Conservation (phyloP, 139 green algal genomes). For the Medakamo hakoo region DNA sequence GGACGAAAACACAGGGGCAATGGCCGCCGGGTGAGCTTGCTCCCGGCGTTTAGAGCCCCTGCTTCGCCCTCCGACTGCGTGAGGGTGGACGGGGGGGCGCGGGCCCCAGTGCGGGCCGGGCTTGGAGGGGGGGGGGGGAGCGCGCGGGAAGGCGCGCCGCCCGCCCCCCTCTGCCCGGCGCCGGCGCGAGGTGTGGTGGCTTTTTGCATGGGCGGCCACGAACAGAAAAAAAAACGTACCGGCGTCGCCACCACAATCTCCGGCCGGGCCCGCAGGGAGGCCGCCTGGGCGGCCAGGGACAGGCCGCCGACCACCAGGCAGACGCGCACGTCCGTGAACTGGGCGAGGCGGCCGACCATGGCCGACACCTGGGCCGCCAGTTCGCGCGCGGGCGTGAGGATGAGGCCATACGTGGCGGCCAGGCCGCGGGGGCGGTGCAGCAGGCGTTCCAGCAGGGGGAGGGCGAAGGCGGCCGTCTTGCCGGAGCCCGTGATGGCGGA, state of each 20-base stretch:
- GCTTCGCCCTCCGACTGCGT: too few species aligned
- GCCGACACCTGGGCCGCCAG: slow-evolving; percentile 86
- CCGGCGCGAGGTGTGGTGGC: too few species aligned
- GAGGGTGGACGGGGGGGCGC: too few species aligned
- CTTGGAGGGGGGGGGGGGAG: too few species aligned
- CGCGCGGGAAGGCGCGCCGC: too few species aligned
- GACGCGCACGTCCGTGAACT: slow-evolving; percentile 79
- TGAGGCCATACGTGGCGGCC: slow-evolving; percentile 47
- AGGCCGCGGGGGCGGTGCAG: slow-evolving; percentile 59
- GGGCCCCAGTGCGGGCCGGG: too few species aligned
- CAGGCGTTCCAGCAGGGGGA: slow-evolving; percentile 87
- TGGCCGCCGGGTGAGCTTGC: too few species aligned
- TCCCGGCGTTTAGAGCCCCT: too few species aligned
- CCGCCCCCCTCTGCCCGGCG: too few species aligned
- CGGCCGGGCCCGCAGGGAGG: slow-evolving; percentile 44
- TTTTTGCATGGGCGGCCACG: too few species aligned
- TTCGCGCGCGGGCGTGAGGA: slow-evolving; percentile 82
- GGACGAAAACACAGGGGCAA: too few species aligned
- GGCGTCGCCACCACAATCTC: slow-evolving; percentile 91
- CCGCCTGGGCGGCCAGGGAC: slow-evolving; percentile 63
- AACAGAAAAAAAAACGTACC: slow-evolving; percentile 17
- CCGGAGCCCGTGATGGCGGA: slow-evolving; percentile 87
- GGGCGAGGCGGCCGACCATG: slow-evolving; percentile 81
- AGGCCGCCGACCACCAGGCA: slow-evolving; percentile 90
- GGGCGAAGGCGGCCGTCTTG: slow-evolving; percentile 92